Conservation (phyloP, 768 basidiomycete species). For the Lyophyllum shimeji region DNA sequence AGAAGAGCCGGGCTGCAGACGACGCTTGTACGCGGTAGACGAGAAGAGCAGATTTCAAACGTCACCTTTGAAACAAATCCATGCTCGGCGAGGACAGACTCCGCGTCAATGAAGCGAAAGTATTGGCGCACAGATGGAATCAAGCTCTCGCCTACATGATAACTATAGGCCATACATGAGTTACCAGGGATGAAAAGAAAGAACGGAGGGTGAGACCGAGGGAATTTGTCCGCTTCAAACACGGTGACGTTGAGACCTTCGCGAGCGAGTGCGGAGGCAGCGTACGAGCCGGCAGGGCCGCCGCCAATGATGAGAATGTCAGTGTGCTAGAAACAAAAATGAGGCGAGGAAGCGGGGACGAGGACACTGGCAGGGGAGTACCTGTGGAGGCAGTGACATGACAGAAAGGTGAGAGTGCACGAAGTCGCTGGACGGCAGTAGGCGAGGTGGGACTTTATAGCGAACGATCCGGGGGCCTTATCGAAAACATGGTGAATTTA, state of each 20-base stretch:
- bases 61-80: conserved; percentile 54
- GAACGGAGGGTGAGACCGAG: conserved; percentile 32
- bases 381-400: conserved; percentile 17
- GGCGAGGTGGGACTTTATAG: too few relatives aligned
- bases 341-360: neutral
- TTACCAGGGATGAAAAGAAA: neutral
- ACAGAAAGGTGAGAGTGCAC: too few relatives aligned
- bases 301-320: conserved; percentile 49
- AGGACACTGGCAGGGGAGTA: neutral
- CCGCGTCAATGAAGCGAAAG: conserved; percentile 56
- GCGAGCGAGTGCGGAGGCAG: conserved; percentile 53
- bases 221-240: conserved; percentile 55
- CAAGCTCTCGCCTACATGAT: conserved; percentile 60
- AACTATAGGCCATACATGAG: conserved; percentile 30
- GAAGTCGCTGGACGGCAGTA: too few relatives aligned
- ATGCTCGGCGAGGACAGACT: conserved; percentile 45
- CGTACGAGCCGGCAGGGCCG: conserved; percentile 58
- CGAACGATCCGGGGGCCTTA: neutral
- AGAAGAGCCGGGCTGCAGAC: conserved; percentile 53
- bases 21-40: neutral
- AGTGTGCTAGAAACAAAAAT: conserved; percentile 30
- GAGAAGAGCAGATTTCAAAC: neutral
- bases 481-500: conserved; percentile 13
- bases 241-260: conserved; percentile 56
- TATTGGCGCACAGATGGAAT: conserved; percentile 63